Evolutionary conservation across 805 yeast species (phyloP).

Genomic region (Kodamaea jinghongensis): DNA sequence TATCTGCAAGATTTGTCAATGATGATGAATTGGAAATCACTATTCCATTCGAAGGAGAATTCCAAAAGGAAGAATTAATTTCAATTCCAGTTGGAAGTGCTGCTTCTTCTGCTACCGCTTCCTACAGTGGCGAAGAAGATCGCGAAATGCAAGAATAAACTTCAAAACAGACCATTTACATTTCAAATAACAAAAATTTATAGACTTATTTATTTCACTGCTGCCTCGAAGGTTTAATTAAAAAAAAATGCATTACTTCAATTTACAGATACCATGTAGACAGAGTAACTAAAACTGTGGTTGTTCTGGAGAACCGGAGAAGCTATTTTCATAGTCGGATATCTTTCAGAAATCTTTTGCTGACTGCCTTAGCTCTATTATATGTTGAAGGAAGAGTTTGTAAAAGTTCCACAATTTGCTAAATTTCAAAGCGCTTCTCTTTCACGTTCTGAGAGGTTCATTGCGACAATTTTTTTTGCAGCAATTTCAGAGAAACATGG

Average conservation of each 20-base stretch:
- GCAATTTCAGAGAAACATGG: background rate
- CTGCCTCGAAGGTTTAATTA: conserved; percentile 4
- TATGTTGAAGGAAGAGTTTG: too few relatives aligned
- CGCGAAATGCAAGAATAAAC: conserved; percentile 11
- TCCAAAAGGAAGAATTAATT: conserved; percentile 6
- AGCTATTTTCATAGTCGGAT: too few relatives aligned
- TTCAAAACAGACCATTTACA: background rate
- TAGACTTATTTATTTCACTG: conserved; percentile 2
- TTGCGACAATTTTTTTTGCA: conserved; percentile 4
- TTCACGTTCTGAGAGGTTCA: too few relatives aligned
- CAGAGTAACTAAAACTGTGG: too few relatives aligned
- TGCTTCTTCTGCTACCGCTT: conserved; percentile 25
- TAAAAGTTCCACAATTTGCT: too few relatives aligned
- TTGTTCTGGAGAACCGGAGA: too few relatives aligned
- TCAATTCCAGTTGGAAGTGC: conserved; percentile 16
- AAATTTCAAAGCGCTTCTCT: too few relatives aligned
- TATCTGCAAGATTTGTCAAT: conserved; percentile 36
- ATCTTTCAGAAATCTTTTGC: too few relatives aligned
- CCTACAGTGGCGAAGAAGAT: conserved; percentile 16
- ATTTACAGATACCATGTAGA: background rate
- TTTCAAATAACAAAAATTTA: background rate
- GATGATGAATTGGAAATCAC: conserved; percentile 42
- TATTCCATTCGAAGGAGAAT: conserved; percentile 33
- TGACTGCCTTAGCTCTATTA: too few relatives aligned
- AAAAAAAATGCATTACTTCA: conserved; percentile 2